Evolutionary conservation across 2,329 filamentous ascomycete species (phyloP).

Genomic region (Ophiocordyceps camponoti-rufipedis): DNA sequence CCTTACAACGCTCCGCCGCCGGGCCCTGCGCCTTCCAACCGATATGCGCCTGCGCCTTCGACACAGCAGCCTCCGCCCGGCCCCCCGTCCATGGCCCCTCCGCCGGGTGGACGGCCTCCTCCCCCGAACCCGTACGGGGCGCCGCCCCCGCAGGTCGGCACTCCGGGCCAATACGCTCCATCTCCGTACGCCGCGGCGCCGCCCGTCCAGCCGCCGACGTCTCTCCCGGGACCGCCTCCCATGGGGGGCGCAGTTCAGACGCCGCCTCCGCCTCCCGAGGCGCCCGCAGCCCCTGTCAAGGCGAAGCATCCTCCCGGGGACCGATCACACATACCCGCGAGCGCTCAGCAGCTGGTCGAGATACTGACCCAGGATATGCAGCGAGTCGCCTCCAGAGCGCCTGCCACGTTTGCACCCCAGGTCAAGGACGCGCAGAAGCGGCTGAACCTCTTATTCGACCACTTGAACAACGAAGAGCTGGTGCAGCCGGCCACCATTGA

Average conservation of each 20-base stretch:
- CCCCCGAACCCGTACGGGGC: constrained; percentile 23
- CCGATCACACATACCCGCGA: constrained; percentile 68
- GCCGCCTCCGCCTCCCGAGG: constrained; percentile 25
- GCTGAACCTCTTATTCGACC: constrained; percentile 84
- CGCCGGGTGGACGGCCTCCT: constrained; percentile 25
- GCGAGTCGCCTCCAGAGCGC: constrained; percentile 70
- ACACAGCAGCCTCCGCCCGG: constrained; percentile 30
- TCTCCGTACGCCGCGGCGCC: constrained; percentile 17
- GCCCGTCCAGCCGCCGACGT: constrained; percentile 17
- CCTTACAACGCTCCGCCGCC: constrained; percentile 72
- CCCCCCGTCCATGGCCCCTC: constrained; percentile 18
- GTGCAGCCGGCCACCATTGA: constrained; percentile 63
- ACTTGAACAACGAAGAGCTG: constrained; percentile 88
- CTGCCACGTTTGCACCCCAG: constrained; percentile 69
- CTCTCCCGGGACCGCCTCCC: constrained; percentile 21
- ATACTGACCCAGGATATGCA: constrained; percentile 72
- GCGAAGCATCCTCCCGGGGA: constrained; percentile 66
- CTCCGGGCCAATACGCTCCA: constrained; percentile 15
- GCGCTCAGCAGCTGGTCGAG: constrained; percentile 63
- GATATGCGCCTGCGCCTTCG: constrained; percentile 55
- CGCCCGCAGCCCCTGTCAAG: constrained; percentile 31
- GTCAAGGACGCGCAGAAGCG: constrained; percentile 91
- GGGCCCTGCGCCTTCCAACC: constrained; percentile 48
- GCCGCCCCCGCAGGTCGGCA: constrained; percentile 26
- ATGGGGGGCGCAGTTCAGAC: constrained; percentile 15